These are phyloP conservation scores for Balamuthia mandrillaris DNA, from an alignment of 208 protist species.

Conservation along the genomic window DNA sequence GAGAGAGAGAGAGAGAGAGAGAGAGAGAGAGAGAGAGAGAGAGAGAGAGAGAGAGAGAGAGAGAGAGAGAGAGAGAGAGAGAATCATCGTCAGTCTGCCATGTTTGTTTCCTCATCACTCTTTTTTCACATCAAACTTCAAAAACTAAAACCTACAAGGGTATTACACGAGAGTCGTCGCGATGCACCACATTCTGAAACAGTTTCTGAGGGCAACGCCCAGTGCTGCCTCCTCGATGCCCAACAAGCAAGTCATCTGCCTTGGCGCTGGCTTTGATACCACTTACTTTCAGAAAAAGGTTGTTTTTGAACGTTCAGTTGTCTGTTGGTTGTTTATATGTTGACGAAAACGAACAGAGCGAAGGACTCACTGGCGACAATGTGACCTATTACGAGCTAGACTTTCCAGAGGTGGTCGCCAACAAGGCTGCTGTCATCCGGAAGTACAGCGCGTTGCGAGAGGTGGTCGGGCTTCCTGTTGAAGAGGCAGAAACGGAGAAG, in stretches of 20 bases:
- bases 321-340: not conserved
- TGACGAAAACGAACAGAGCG: not conserved
- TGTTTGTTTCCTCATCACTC: not conserved
- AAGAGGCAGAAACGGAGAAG: not conserved
- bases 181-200: not conserved
- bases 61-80: not conserved
- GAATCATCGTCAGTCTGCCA: too few species aligned
- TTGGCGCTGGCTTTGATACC: constrained; percentile 39
- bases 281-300: constrained; percentile 33
- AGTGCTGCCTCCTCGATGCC: not conserved
- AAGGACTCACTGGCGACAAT: not conserved
- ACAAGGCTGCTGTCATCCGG: not conserved
- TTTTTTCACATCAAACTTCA: too few species aligned
- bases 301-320: not conserved
- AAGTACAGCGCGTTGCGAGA: not conserved
- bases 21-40: not conserved
- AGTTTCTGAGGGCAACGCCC: not conserved
- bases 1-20: too few species aligned
- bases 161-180: constrained; percentile 30
- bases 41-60: not conserved
- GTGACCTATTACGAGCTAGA: constrained; percentile 26
- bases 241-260: constrained; percentile 7
- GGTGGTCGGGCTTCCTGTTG: not conserved
- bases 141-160: not conserved
- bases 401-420: not conserved